These are phyloP conservation scores for Boletellus emodensis DNA, from an alignment of 768 basidiomycete species.

Conservation along the genomic window DNA sequence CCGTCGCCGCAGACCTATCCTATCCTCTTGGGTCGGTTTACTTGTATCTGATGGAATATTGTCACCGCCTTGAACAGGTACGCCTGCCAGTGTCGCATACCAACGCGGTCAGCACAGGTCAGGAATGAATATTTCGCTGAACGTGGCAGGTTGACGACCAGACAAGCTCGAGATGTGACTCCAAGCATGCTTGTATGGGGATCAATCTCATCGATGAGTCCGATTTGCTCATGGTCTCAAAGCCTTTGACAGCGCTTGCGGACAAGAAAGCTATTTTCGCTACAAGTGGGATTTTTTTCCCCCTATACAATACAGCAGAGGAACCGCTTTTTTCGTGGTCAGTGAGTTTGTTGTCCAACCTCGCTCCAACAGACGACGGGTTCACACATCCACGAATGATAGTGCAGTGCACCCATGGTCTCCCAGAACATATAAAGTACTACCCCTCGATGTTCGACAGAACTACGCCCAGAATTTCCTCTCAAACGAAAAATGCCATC, in stretches of 20 bases:
- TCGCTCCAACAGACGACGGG: not conserved
- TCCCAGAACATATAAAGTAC: constrained; percentile 4
- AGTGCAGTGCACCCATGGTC: not conserved
- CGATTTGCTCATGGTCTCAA: not conserved
- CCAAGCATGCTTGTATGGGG: not conserved
- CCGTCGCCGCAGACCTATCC: too few relatives aligned
- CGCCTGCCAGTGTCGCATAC: too few relatives aligned
- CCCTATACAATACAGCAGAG: not conserved
- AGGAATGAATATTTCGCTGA: too few relatives aligned
- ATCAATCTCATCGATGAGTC: not conserved
- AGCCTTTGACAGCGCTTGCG: too few relatives aligned
- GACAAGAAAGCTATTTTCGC: not conserved
- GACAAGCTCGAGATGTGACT: not conserved
- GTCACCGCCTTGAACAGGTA: too few relatives aligned
- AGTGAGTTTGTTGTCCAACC: not conserved
- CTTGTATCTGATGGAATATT: too few relatives aligned
- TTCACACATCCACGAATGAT: not conserved
- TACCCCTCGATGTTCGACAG: not conserved
- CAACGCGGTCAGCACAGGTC: too few relatives aligned
- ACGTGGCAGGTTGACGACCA: too few relatives aligned
- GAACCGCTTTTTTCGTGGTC: not conserved
- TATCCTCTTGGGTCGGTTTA: too few relatives aligned
- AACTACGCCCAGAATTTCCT: not conserved
- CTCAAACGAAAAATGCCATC: constrained; percentile 4
- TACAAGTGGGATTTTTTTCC: not conserved